phyloP scores from a whole-genome alignment of 1,139 yeast genomes.

The Sporopachydermia cereana region DNA sequence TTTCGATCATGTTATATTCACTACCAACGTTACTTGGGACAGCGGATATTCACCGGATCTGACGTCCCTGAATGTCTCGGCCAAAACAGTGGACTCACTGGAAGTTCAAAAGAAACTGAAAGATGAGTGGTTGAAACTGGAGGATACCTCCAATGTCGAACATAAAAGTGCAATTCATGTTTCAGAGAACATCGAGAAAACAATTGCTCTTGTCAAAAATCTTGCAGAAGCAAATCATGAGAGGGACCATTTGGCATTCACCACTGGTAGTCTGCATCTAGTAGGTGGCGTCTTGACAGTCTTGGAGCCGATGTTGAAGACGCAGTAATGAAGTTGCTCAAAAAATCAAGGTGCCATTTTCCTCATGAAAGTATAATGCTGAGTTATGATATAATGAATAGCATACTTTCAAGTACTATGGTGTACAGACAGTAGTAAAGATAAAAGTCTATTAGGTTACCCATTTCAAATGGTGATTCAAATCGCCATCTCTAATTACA shows the following conservation, averaged over 20 bases:
- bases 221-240: conserved; percentile 18
- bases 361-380: no score
- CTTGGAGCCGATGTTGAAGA: no score
- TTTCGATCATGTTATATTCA: conserved; percentile 72
- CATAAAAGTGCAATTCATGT: no score
- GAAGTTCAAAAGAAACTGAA: conserved; percentile 74
- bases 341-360: no score
- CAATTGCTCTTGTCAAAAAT: conserved; percentile 41
- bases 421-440: background rate
- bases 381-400: no score
- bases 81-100: conserved; percentile 63
- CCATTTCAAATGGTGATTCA: no score
- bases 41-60: conserved; percentile 79
- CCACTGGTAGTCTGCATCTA: conserved; percentile 86
- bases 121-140: conserved; percentile 42
- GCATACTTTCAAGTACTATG: no score
- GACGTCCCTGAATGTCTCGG: conserved; percentile 72
- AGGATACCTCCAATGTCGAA: background rate
- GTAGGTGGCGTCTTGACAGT: conserved; percentile 93
- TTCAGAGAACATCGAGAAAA: no score
- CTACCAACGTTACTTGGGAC: conserved; percentile 89
- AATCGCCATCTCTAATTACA: no score
- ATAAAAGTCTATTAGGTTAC: background rate
- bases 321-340: no score
- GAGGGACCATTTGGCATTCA: no score